A percentile compares a stretch with the other conserved stretches of the same genome.
These are phyloP conservation scores for Lenzites betulinus DNA, from an alignment of 768 basidiomycete genomes.

Conservation along the genomic window DNA sequence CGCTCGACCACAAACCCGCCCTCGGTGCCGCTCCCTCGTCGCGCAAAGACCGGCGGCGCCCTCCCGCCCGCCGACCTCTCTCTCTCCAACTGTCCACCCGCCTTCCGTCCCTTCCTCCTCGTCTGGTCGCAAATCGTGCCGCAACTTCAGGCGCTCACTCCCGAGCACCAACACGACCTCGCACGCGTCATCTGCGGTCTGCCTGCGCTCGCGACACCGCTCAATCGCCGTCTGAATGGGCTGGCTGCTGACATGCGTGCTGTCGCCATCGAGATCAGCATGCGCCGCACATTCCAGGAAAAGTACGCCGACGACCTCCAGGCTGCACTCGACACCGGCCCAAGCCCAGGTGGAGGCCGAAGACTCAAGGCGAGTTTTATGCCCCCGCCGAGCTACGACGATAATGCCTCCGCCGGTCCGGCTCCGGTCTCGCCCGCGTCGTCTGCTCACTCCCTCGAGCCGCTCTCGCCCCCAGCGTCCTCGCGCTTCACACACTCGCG, in stretches of 20 bases:
- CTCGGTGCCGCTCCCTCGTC: conserved; percentile 75
- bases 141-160: conserved; percentile 58
- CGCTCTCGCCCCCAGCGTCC: conserved; percentile 17
- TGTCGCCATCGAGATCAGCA: conserved; percentile 86
- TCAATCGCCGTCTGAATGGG: conserved; percentile 48
- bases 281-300: conserved; percentile 81
- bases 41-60: conserved; percentile 37
- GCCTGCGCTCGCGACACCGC: conserved; percentile 41
- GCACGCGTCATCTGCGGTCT: conserved; percentile 78
- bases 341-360: conserved; percentile 27
- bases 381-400: conserved; percentile 69
- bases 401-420: conserved; percentile 5
- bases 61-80: conserved; percentile 60
- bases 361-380: conserved; percentile 59
- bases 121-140: conserved; percentile 75
- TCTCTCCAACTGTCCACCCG: conserved; percentile 64
- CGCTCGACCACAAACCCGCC: conserved; percentile 75
- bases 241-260: conserved; percentile 82
- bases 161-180: conserved; percentile 78
- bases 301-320: conserved; percentile 75
- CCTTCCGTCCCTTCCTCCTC: conserved; percentile 67
- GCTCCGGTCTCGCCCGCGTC: conserved; percentile 28
- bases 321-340: conserved; percentile 72
- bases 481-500: conserved; percentile 1
- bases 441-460: conserved; percentile 24